Percentiles rank a stretch among this genome's conserved stretches.
Evolutionary conservation across 495 filamentous ascomycete genomes (phyloP).

Genomic region (Penicillium pancosmium): DNA sequence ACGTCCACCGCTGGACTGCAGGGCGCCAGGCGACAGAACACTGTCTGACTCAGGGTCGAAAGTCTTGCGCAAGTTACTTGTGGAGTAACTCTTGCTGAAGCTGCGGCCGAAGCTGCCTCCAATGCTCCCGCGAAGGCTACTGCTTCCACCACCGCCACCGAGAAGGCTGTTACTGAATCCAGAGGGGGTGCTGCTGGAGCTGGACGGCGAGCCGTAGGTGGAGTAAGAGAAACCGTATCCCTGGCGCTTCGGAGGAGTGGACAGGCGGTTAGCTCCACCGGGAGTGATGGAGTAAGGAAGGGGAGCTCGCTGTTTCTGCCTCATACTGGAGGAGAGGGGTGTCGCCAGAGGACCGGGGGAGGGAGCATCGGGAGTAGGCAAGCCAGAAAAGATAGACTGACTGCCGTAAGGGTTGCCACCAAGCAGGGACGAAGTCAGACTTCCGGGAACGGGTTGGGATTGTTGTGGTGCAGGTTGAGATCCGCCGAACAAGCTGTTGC

Average conservation of each 20-base stretch:
- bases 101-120: conserved; percentile 63
- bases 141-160: conserved; percentile 52
- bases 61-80: conserved; percentile 67
- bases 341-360: conserved; percentile 85
- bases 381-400: conserved; percentile 72
- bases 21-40: conserved; percentile 81
- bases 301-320: conserved; percentile 72
- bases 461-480: conserved; percentile 55
- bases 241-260: conserved; percentile 76
- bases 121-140: conserved; percentile 39
- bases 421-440: conserved; percentile 75
- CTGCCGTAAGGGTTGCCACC: conserved; percentile 81
- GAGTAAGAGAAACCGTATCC: conserved; percentile 91
- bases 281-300: conserved; percentile 90
- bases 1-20: conserved; percentile 68
- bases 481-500: conserved; percentile 64
- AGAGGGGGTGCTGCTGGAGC: conserved; percentile 69
- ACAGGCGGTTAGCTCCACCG: conserved; percentile 70
- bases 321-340: conserved; percentile 72
- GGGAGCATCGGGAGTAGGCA: conserved; percentile 62
- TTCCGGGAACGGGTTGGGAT: conserved; percentile 56
- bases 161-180: conserved; percentile 66
- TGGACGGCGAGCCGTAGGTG: conserved; percentile 80
- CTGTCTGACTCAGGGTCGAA: conserved; percentile 73
- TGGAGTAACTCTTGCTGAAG: conserved; percentile 62